Evolutionary conservation across 768 basidiomycete genomes (phyloP), one percentile per base, ranked within the genome.

Genomic region (Pholiota molesta): DNA sequence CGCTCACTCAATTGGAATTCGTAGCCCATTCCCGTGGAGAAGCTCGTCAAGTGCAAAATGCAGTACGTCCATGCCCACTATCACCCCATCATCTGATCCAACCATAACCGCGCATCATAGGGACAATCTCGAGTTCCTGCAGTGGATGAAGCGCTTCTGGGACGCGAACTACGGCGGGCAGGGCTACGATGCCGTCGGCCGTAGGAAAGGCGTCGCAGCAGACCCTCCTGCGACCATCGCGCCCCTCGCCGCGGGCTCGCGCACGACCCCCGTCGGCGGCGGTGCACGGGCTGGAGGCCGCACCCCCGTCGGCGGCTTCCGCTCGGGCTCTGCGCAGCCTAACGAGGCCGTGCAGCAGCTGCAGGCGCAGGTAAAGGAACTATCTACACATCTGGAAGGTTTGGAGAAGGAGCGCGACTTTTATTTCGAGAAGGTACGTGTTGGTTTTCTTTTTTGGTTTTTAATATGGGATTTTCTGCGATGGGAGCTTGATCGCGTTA

Each of bases 351-450:
- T 95, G 7, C 81, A 86, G 64, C 80, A 80, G 44, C 77, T 97
- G 59, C 91, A 91, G 64, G 76, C 78, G 0, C 94, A 98, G 74
- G 79, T 97, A 59, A 83, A 86, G 64, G 97, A 99, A 64, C 81
- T 97, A 79, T 85, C 86, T 37, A 73, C 79, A 0, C 91, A 94
- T 70, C 78, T 97, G 65, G 95, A 96, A 72, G 92, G 93, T 1
- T 79, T 99, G 40, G 95, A 99, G 81, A 98, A 95, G 80, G 97
- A 99, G 77, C 81, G 96, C 51, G 96, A 99, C 74, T 99, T 99
- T 75, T 99, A 99, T 77, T 99, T 99, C 75, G 89, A 91, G 70
- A 99, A 98, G 86, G 96, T 97, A 67, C 52, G 82, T 68, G 29
- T 44, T 31, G 7, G 8, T 31, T 57, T 39, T 58, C n/a, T 26